Percentiles rank a stretch among this genome's conserved stretches.
These are phyloP conservation scores for Ilyonectria destructans DNA, from an alignment of 2,329 filamentous ascomycete genomes.

Conservation along the genomic window DNA sequence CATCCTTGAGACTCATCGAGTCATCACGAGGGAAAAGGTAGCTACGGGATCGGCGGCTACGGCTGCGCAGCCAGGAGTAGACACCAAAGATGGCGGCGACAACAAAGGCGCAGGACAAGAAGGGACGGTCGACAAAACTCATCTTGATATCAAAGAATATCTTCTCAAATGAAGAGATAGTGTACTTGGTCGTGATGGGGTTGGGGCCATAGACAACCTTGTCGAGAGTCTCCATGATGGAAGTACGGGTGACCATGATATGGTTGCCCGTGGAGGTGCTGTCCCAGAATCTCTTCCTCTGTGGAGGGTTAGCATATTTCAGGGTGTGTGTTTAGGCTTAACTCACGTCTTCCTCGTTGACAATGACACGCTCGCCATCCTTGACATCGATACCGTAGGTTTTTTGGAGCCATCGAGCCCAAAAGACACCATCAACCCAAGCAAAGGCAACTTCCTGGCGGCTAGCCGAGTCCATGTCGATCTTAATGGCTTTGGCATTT, in stretches of 20 bases:
- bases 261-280: conserved; percentile 89
- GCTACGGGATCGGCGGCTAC: conserved; percentile 68
- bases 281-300: conserved; percentile 98
- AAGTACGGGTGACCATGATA: conserved; percentile 90
- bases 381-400: conserved; percentile 93
- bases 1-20: conserved; percentile 74
- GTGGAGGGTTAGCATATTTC: conserved; percentile 54
- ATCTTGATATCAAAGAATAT: conserved; percentile 78
- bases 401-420: conserved; percentile 96
- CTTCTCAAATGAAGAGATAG: conserved; percentile 80
- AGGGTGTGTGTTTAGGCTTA: conserved; percentile 37
- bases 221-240: conserved; percentile 88
- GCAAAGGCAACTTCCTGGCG: conserved; percentile 94
- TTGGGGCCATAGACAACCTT: conserved; percentile 80
- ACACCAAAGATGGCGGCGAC: conserved; percentile 70
- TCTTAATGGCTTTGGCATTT: conserved; percentile 90
- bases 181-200: conserved; percentile 83
- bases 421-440: conserved; percentile 97
- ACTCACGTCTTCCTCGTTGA: conserved; percentile 97
- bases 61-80: conserved; percentile 69
- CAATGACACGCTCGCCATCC: conserved; percentile 92
- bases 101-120: conserved; percentile 71
- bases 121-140: conserved; percentile 73
- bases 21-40: conserved; percentile 77
- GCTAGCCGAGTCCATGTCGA: conserved; percentile 90